Conservation (phyloP, 2,329 filamentous ascomycete species). For the Aspergillus ruber region DNA sequence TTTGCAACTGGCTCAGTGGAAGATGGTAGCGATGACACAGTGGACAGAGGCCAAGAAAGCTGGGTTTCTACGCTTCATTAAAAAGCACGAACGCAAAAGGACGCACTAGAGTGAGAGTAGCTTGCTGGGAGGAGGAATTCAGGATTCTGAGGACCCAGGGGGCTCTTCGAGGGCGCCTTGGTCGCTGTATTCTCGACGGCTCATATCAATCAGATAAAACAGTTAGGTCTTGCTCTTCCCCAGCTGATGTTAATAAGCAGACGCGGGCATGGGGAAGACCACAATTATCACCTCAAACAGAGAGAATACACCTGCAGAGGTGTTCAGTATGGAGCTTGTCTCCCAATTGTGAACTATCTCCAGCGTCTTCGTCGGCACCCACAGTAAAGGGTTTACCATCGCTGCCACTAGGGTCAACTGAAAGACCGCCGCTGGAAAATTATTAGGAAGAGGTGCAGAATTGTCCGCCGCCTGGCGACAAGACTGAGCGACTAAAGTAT, state of each 20-base stretch:
- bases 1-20: not conserved
- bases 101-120: not conserved
- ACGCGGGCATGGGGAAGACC: too few species aligned
- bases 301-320: not conserved
- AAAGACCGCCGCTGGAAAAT: not conserved
- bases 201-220: not conserved
- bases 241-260: not conserved
- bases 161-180: not conserved
- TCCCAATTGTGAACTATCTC: not conserved
- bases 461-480: not conserved
- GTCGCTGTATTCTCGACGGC: not conserved
- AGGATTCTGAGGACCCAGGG: not conserved
- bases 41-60: not conserved
- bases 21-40: not conserved
- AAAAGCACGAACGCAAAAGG: not conserved
- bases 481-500: not conserved
- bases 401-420: not conserved
- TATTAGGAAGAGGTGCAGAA: not conserved
- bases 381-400: not conserved
- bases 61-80: not conserved
- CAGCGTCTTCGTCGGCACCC: not conserved
- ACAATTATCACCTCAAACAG: not conserved
- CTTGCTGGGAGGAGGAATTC: not conserved
- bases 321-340: not conserved
- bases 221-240: not conserved